Conservation (phyloP, 106 monocot genomes). For the Dioscorea dumetorum region DNA sequence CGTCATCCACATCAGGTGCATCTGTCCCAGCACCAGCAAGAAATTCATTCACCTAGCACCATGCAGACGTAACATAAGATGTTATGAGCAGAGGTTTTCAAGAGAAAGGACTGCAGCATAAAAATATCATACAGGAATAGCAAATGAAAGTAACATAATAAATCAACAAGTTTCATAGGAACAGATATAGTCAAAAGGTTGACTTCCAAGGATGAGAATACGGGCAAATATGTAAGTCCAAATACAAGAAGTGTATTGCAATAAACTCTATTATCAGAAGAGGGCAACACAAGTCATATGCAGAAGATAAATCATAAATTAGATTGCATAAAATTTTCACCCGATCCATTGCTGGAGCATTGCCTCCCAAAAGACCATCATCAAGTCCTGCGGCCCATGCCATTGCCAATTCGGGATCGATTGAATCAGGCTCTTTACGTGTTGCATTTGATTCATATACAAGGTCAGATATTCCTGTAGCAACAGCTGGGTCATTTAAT, state of each 20-base stretch:
- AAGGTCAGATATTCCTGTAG: constrained; percentile 95
- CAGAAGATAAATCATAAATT: background rate
- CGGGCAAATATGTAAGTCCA: too few species aligned
- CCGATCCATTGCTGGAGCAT: constrained; percentile 78
- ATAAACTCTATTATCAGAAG: background rate
- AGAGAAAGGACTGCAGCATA: too few species aligned
- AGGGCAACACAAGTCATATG: background rate
- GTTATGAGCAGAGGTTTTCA: background rate
- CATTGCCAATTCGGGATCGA: constrained; percentile 94
- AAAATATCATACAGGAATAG: too few species aligned
- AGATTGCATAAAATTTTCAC: constrained; percentile 29
- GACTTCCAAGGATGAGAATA: too few species aligned
- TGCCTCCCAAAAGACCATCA: constrained; percentile 64
- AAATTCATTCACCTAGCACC: constrained; percentile 88
- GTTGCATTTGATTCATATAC: constrained; percentile 66
- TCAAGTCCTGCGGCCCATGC: constrained; percentile 93
- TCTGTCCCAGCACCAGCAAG: constrained; percentile 97
- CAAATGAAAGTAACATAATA: too few species aligned
- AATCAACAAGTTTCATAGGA: too few species aligned
- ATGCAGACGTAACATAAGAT: constrained; percentile 4
- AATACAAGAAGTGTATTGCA: too few species aligned
- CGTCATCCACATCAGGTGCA: constrained; percentile 96
- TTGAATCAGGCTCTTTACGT: constrained; percentile 42
- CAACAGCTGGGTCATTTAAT: constrained; percentile 93
- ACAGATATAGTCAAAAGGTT: too few species aligned